These are phyloP conservation scores for Ceratocystis destructans DNA, from an alignment of 2,329 filamentous ascomycete genomes.

Conservation along the genomic window DNA sequence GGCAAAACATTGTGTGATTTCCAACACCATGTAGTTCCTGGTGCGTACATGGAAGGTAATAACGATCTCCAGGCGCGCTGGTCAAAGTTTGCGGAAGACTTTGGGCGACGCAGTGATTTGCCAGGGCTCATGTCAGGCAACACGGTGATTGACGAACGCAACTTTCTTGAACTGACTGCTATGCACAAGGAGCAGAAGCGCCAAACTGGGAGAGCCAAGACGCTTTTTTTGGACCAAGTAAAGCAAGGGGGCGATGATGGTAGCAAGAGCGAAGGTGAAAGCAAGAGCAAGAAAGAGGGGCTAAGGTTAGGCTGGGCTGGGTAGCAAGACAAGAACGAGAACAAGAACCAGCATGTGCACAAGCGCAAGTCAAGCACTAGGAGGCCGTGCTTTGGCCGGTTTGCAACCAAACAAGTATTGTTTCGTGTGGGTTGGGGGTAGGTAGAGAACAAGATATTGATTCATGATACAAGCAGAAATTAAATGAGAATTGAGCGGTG, in stretches of 20 bases:
- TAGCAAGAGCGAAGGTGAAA: background rate
- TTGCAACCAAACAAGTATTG: background rate
- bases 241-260: background rate
- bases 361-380: background rate
- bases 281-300: background rate
- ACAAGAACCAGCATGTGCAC: background rate
- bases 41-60: slow-evolving; percentile 21
- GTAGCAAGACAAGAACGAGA: background rate
- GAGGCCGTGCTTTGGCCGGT: background rate
- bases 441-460: background rate
- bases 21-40: background rate
- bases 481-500: background rate
- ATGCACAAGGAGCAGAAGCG: background rate
- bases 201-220: background rate
- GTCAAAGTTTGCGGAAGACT: slow-evolving; percentile 29
- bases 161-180: slow-evolving; percentile 19
- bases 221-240: background rate
- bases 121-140: slow-evolving; percentile 28
- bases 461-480: background rate
- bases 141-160: slow-evolving; percentile 30
- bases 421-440: background rate
- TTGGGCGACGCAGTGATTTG: slow-evolving; percentile 23
- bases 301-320: background rate
- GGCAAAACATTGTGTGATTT: background rate
- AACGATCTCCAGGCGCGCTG: slow-evolving; percentile 27